A percentile compares a stretch with the other conserved stretches of the same genome.
Evolutionary conservation across 345 rosid genomes (phyloP).

Genomic region (Limnanthes douglasii): DNA sequence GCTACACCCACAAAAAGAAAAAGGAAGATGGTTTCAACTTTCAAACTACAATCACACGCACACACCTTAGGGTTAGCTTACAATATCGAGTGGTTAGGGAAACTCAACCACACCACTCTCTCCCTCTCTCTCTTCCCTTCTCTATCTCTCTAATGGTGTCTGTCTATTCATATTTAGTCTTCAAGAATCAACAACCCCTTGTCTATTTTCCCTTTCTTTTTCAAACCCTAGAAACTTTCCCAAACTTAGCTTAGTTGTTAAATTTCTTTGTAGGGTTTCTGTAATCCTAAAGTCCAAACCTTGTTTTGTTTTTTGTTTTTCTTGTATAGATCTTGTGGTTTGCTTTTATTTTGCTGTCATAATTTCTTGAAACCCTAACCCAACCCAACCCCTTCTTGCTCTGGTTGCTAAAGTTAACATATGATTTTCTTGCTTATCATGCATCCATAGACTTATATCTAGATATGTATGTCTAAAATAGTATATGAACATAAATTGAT

Average conservation of each 20-base stretch:
- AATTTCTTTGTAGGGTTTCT: conserved; percentile 5
- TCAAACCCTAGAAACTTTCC: conserved; percentile 6
- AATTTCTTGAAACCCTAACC: too few species aligned
- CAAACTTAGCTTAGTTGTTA: conserved; percentile 5
- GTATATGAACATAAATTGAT: too few species aligned
- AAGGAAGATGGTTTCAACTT: neutral
- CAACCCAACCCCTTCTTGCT: too few species aligned
- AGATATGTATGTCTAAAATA: conserved; percentile 11
- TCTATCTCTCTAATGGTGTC: conserved; percentile 4
- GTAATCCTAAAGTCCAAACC: conserved; percentile 6
- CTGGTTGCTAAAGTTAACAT: too few species aligned
- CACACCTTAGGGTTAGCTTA: neutral
- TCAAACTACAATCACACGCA: too few species aligned
- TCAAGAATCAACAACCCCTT: too few species aligned
- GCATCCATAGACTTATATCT: too few species aligned
- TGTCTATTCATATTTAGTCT: neutral
- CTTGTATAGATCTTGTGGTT: too few species aligned
- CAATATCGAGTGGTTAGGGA: neutral
- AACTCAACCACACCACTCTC: neutral
- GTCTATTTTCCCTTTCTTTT: too few species aligned
- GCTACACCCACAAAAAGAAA: conserved; percentile 15
- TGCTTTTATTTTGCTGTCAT: too few species aligned
- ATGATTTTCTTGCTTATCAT: too few species aligned
- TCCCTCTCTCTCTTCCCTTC: conserved; percentile 10
- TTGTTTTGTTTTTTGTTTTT: neutral